Conservation (phyloP, 805 yeast species). For the Schwanniomyces sp. region DNA sequence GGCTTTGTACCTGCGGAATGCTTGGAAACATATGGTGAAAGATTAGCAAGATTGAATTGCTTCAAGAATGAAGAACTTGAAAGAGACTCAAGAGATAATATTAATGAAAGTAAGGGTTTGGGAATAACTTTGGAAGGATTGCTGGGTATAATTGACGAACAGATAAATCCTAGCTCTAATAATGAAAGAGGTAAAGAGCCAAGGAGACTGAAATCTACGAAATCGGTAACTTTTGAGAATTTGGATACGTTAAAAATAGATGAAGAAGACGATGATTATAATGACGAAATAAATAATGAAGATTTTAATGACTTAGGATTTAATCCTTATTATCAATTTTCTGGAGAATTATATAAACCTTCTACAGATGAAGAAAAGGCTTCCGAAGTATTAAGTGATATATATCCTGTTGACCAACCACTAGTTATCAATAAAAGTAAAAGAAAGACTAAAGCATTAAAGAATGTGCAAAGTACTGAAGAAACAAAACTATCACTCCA, state of each 20-base stretch:
- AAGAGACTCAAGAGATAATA: slow-evolving; percentile 16
- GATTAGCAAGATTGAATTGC: slow-evolving; percentile 88
- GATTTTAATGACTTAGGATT: neutral
- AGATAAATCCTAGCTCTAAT: neutral
- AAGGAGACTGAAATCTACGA: slow-evolving; percentile 10
- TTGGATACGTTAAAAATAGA: slow-evolving; percentile 26
- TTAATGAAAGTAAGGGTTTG: neutral
- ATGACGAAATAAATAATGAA: neutral
- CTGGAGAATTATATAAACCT: slow-evolving; percentile 13
- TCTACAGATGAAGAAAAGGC: slow-evolving; percentile 29
- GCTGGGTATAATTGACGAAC: neutral
- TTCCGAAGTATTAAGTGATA: slow-evolving; percentile 45
- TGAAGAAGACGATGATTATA: slow-evolving; percentile 12
- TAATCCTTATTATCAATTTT: slow-evolving; percentile 6
- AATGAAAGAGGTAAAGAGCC: neutral
- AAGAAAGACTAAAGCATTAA: slow-evolving; percentile 3
- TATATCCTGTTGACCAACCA: slow-evolving; percentile 33
- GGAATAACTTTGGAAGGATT: neutral
- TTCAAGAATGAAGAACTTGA: slow-evolving; percentile 83
- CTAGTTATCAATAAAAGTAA: slow-evolving; percentile 29
- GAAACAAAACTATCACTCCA: neutral
- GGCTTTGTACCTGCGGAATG: slow-evolving; percentile 98
- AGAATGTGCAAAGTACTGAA: neutral
- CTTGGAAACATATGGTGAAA: slow-evolving; percentile 85
- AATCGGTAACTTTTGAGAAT: slow-evolving; percentile 42